A percentile compares a stretch with the other conserved stretches of the same genome.
Evolutionary conservation across 495 filamentous ascomycete genomes (phyloP).

Genomic region (Penicillium paradoxum): DNA sequence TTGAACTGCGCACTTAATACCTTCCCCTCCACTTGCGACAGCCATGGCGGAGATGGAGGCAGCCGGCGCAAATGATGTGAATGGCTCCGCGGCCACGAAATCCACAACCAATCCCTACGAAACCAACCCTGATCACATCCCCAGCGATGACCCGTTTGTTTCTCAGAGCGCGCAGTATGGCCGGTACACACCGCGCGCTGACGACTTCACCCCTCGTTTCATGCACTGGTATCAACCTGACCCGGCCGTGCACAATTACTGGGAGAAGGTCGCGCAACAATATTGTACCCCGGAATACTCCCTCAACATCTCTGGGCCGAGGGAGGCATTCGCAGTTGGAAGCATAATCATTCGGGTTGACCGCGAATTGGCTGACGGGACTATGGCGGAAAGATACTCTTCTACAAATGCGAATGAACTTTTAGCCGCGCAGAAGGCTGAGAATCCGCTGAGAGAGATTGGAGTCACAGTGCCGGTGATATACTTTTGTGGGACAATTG

Average conservation of each 20-base stretch:
- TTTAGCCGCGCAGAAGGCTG: conserved; percentile 35
- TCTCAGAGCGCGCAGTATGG: conserved; percentile 36
- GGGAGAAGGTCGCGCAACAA: conserved; percentile 31
- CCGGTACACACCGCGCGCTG: conserved; percentile 35
- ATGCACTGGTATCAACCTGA: conserved; percentile 34
- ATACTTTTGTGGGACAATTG: conserved; percentile 37
- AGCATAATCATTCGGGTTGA: conserved; percentile 41
- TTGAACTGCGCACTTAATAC: background rate
- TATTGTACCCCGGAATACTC: conserved; percentile 34
- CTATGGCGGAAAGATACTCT: conserved; percentile 36
- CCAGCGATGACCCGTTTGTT: conserved; percentile 36
- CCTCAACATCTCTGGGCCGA: conserved; percentile 27
- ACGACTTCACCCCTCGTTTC: conserved; percentile 38
- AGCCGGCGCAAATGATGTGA: conserved; percentile 21
- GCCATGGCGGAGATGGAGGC: conserved; percentile 26
- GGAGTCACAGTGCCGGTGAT: conserved; percentile 36
- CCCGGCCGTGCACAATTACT: conserved; percentile 27
- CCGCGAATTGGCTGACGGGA: conserved; percentile 19
- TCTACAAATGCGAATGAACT: conserved; percentile 55
- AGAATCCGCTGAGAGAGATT: conserved; percentile 30
- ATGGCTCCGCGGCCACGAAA: conserved; percentile 20
- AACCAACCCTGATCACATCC: conserved; percentile 29
- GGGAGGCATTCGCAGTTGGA: conserved; percentile 37
- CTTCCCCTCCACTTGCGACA: background rate
- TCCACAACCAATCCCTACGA: conserved; percentile 31